Conservation (phyloP, 495 filamentous ascomycete species). For the Aspergillus coremiiformis region DNA sequence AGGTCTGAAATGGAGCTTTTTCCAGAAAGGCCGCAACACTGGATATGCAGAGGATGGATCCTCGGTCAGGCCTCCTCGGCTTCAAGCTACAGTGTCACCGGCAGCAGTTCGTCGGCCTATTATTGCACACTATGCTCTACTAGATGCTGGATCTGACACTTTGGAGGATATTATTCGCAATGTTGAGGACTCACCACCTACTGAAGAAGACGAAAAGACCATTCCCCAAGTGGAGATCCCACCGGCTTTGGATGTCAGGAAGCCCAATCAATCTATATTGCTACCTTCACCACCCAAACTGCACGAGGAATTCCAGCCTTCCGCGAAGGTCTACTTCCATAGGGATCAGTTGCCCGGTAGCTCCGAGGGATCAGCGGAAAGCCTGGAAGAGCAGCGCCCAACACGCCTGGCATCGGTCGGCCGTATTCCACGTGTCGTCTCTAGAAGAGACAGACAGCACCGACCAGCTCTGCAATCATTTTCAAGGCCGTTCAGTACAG, state of each 20-base stretch:
- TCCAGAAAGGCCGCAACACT: conserved; percentile 48
- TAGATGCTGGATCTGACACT: conserved; percentile 66
- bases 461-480: conserved; percentile 72
- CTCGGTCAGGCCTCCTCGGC: conserved; percentile 15
- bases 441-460: conserved; percentile 58
- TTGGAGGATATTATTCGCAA: conserved; percentile 61
- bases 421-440: conserved; percentile 83
- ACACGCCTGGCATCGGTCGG: conserved; percentile 70
- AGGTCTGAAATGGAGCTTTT: conserved; percentile 73
- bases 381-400: conserved; percentile 20
- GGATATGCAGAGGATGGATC: conserved; percentile 7
- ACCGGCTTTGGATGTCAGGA: conserved; percentile 28
- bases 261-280: conserved; percentile 42
- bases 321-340: conserved; percentile 38
- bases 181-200: conserved; percentile 43
- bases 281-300: conserved; percentile 49
- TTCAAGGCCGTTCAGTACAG: conserved; percentile 65
- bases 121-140: conserved; percentile 78
- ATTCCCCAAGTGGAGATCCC: conserved; percentile 25
- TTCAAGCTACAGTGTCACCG: conserved; percentile 37
- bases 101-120: conserved; percentile 32
- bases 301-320: conserved; percentile 37
- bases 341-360: conserved; percentile 15
- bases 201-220: conserved; percentile 28
- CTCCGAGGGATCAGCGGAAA: conserved; percentile 8